A percentile compares a stretch with the other conserved stretches of the same genome.
phyloP scores from a whole-genome alignment of 1,139 yeast species.

The Meyerozyma sp. region DNA sequence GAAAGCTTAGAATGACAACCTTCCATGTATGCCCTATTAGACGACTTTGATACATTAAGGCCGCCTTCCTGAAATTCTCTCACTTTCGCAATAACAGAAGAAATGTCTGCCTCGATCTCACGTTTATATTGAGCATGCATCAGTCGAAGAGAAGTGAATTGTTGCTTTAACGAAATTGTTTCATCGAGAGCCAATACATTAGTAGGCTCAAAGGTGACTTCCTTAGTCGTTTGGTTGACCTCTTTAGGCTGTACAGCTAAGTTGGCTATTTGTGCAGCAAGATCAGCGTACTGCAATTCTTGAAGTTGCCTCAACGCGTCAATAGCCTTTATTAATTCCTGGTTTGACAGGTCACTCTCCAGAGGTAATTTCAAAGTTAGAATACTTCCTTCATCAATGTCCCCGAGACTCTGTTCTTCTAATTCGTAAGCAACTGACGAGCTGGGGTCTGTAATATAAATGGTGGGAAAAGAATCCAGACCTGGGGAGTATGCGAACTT shows the following conservation, averaged over 20 bases:
- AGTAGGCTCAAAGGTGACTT: not conserved
- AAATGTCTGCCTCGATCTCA: constrained; percentile 38
- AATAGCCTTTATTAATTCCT: constrained; percentile 4
- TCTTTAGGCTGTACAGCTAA: not conserved
- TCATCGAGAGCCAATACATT: constrained; percentile 11
- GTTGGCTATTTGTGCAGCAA: not conserved
- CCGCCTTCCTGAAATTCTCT: constrained; percentile 44
- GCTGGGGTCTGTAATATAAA: constrained; percentile 63
- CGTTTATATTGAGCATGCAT: constrained; percentile 44
- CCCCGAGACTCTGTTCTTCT: constrained; percentile 61
- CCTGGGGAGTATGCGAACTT: constrained; percentile 84
- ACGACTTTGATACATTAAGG: constrained; percentile 34
- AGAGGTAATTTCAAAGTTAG: constrained; percentile 46
- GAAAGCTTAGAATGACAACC: constrained; percentile 70
- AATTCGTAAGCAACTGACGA: constrained; percentile 69
- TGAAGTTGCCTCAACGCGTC: constrained; percentile 4
- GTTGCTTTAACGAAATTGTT: constrained; percentile 42
- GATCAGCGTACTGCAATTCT: not conserved
- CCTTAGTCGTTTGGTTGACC: not conserved
- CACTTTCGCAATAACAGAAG: constrained; percentile 42
- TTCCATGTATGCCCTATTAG: constrained; percentile 69
- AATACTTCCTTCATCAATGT: constrained; percentile 56
- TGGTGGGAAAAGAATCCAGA: constrained; percentile 67
- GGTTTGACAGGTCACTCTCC: constrained; percentile 1
- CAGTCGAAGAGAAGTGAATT: constrained; percentile 61